These are phyloP conservation scores for Sordariomycetes sp. DNA, from an alignment of 2,329 filamentous ascomycete genomes.

Conservation along the genomic window DNA sequence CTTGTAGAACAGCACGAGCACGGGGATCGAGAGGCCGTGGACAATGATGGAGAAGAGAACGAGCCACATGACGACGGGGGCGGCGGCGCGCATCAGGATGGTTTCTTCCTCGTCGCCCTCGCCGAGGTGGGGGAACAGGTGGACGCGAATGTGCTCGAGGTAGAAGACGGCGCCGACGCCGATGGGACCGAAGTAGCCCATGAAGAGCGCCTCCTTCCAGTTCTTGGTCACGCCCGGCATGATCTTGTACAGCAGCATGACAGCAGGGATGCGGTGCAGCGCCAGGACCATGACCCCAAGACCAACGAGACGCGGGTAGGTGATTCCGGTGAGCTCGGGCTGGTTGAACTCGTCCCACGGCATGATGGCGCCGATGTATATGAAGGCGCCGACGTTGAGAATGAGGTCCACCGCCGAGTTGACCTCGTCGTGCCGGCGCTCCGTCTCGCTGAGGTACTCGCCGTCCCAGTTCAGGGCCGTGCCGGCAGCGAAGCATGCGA, in stretches of 20 bases:
- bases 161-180: constrained; percentile 71
- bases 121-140: constrained; percentile 25
- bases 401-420: constrained; percentile 47
- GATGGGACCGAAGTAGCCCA: constrained; percentile 66
- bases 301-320: constrained; percentile 33
- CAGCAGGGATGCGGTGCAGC: constrained; percentile 46
- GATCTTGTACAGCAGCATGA: constrained; percentile 41
- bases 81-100: constrained; percentile 23
- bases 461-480: constrained; percentile 53
- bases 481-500: constrained; percentile 51
- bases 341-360: constrained; percentile 45
- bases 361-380: constrained; percentile 45
- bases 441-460: constrained; percentile 42
- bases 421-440: constrained; percentile 48
- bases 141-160: constrained; percentile 34
- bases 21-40: constrained; percentile 36
- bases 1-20: constrained; percentile 25
- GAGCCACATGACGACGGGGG: constrained; percentile 29
- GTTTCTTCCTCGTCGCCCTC: constrained; percentile 22
- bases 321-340: constrained; percentile 40
- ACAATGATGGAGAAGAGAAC: constrained; percentile 30
- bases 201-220: constrained; percentile 49
- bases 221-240: constrained; percentile 40
- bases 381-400: constrained; percentile 50
- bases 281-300: constrained; percentile 40